Conservation (phyloP, 768 basidiomycete genomes). For the Lepiota subincarnata region DNA sequence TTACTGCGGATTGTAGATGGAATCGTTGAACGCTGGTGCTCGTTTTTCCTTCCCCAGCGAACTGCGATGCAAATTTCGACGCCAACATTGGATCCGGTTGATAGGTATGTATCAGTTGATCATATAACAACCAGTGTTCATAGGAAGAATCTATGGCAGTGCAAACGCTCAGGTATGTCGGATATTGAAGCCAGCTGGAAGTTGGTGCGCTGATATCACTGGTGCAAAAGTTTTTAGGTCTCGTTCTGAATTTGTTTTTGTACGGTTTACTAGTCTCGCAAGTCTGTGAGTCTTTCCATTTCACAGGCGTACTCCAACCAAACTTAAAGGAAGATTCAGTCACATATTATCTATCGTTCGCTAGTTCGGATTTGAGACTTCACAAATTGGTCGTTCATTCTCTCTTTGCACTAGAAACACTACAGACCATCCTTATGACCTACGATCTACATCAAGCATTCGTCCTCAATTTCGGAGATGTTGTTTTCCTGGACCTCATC, state of each 20-base stretch:
- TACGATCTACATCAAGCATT: background rate
- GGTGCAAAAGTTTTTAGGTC: background rate
- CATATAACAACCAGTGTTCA: background rate
- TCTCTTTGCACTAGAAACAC: background rate
- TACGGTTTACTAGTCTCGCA: slow-evolving; percentile 3
- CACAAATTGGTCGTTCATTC: background rate
- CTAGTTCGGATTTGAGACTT: background rate
- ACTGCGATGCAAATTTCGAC: too few species aligned
- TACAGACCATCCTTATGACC: background rate
- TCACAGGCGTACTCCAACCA: background rate
- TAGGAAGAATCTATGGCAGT: background rate
- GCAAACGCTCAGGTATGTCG: background rate
- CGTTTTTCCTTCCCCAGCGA: too few species aligned
- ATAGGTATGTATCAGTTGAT: background rate
- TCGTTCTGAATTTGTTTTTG: background rate
- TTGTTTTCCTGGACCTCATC: background rate
- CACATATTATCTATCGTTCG: background rate
- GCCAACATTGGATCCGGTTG: background rate
- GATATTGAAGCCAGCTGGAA: too few species aligned
- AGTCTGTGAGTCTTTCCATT: background rate
- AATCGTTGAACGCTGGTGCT: background rate
- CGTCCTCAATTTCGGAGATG: slow-evolving; percentile 3
- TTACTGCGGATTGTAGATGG: background rate
- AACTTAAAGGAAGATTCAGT: background rate
- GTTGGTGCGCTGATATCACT: background rate